These are phyloP conservation scores for Thelephora ganbajun DNA, from an alignment of 768 basidiomycete genomes.

Conservation along the genomic window DNA sequence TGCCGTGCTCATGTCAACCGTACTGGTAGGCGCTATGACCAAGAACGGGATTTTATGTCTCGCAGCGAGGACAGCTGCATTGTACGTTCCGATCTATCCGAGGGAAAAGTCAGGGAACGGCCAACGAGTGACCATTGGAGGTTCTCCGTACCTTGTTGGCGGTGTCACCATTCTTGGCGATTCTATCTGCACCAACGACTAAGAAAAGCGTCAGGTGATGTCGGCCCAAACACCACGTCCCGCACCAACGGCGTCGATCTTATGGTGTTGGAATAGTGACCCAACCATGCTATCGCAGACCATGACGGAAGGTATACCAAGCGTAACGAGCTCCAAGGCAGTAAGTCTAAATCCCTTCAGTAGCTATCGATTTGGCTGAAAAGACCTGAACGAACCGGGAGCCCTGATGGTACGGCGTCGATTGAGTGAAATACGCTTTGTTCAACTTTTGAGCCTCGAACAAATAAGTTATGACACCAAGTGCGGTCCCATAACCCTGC, in stretches of 20 bases:
- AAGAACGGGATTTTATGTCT: conserved; percentile 84
- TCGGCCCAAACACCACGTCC: not conserved
- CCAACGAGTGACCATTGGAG: not conserved
- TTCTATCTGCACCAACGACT: conserved; percentile 82
- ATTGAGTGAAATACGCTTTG: conserved; percentile 87
- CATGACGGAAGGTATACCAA: conserved; percentile 81
- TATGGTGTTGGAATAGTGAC: conserved; percentile 78
- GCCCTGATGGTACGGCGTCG: conserved; percentile 90
- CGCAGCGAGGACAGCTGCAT: conserved; percentile 84
- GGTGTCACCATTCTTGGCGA: conserved; percentile 90
- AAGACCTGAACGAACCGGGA: conserved; percentile 34
- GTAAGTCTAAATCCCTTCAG: conserved; percentile 48
- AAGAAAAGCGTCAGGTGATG: conserved; percentile 1
- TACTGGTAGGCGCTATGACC: conserved; percentile 86
- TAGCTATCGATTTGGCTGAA: not conserved
- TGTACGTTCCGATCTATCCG: conserved; percentile 77
- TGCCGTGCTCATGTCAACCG: conserved; percentile 69
- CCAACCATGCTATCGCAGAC: conserved; percentile 98
- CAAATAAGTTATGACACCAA: conserved; percentile 86
- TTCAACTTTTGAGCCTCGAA: conserved; percentile 65
- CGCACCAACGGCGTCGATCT: conserved; percentile 72
- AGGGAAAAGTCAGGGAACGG: not conserved
- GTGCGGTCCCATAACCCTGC: conserved; percentile 92
- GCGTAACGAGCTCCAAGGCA: conserved; percentile 74
- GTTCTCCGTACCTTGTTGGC: conserved; percentile 69